Evolutionary conservation across 2,329 filamentous ascomycete species (phyloP), one percentile per base, ranked within the genome.

Genomic region (Monilinia laxa): DNA sequence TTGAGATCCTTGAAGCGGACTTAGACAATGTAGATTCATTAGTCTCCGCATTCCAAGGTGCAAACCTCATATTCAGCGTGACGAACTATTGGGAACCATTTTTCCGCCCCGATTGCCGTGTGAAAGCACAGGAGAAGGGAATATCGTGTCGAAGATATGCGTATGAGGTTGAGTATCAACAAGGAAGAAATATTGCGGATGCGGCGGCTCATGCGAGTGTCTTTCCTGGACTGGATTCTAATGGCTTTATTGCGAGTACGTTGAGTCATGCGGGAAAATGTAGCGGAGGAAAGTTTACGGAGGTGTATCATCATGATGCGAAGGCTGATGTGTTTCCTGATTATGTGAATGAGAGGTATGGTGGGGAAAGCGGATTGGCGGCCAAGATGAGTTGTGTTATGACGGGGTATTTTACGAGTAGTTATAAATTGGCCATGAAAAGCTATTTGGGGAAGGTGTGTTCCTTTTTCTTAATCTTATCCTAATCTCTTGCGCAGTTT

Each of bases 161-260:
- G 0, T 83, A 82, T 68, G 77, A 83, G 0, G 74, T 81, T 2
- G 85, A 87, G 74, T 73, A 80, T 10, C 76, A 77, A 18, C 81
- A 86, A 64, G 84, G 84, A 0, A 81, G 79, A 68, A 87, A 87
- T 67, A 83, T 87, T 40, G 82, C 79, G 3, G 81, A 85, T 68
- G 84, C 83, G 0, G 84, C 84, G 0, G 81, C 81, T 1, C 69
- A 75, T 0, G 77, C 76, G 0, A 74, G 51, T 28, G 38, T 64
- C 3, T 4, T 77, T 0, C 77, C 72, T 31, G 77, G 77, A 0
- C 76, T 85, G 2, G 80, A 81, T 35, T 25, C 9, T 10, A 56
- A 64, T 47, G 51, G 62, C 1, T 56, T 64, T 16, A 31, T 64
- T 23, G 52, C 51, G 23, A 55, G 31, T 72, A 71, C 82, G 0